phyloP scores from a whole-genome alignment of 2,329 filamentous ascomycete genomes.

The Grosmannia huntii region DNA sequence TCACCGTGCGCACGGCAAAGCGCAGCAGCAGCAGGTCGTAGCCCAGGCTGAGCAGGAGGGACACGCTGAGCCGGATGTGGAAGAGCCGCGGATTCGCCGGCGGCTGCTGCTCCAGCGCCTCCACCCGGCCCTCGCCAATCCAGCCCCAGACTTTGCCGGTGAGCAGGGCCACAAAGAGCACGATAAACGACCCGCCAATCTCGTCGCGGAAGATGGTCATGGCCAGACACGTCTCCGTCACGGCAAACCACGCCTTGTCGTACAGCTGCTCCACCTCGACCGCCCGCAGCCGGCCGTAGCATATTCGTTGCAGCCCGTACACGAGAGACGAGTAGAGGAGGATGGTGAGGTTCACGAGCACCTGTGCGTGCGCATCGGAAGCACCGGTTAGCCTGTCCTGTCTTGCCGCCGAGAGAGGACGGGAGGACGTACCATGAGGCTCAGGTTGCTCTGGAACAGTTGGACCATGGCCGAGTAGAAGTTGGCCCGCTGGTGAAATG shows the following conservation, averaged over 20 bases:
- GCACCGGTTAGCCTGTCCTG: no score
- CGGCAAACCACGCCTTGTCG: slow-evolving; percentile 95
- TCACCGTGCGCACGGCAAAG: slow-evolving; percentile 71
- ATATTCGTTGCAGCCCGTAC: slow-evolving; percentile 76
- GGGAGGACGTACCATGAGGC: slow-evolving; percentile 74
- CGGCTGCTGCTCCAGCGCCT: slow-evolving; percentile 89
- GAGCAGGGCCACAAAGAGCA: slow-evolving; percentile 89
- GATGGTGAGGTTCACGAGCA: slow-evolving; percentile 81
- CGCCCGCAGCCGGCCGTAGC: slow-evolving; percentile 80
- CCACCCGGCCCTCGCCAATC: slow-evolving; percentile 91
- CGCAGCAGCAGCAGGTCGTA: slow-evolving; percentile 72
- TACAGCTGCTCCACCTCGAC: slow-evolving; percentile 96
- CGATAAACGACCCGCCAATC: slow-evolving; percentile 83
- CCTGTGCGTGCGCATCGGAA: slow-evolving; percentile 32
- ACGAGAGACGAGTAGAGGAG: slow-evolving; percentile 69
- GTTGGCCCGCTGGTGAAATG: slow-evolving; percentile 89
- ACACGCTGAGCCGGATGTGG: slow-evolving; percentile 68
- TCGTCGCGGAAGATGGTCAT: slow-evolving; percentile 98
- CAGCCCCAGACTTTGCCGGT: slow-evolving; percentile 97
- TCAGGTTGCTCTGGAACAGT: slow-evolving; percentile 90
- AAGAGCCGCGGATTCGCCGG: slow-evolving; percentile 80
- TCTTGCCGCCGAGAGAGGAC: no score
- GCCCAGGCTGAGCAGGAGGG: slow-evolving; percentile 62
- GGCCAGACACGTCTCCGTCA: slow-evolving; percentile 89
- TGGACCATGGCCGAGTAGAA: slow-evolving; percentile 98